Evolutionary conservation across 2,329 filamentous ascomycete species (phyloP).

Genomic region (Juglanconis juglandina): DNA sequence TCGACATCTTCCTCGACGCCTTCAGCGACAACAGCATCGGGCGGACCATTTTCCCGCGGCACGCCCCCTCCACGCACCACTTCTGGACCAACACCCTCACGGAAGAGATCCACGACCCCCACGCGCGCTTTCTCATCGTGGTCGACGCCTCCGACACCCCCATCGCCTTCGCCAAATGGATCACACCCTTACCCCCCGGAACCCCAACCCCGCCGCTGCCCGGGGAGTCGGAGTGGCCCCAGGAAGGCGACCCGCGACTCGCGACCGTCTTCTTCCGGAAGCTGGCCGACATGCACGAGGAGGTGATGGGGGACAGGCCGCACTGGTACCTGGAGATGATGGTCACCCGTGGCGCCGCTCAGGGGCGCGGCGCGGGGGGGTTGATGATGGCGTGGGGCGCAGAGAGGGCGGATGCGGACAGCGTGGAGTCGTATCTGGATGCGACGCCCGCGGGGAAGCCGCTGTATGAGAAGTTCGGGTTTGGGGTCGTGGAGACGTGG

Average conservation of each 20-base stretch:
- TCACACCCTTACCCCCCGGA: constrained; percentile 25
- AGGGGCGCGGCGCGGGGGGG: constrained; percentile 44
- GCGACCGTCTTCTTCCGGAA: constrained; percentile 39
- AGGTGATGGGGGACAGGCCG: constrained; percentile 36
- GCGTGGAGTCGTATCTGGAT: constrained; percentile 46
- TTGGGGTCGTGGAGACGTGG: constrained; percentile 34
- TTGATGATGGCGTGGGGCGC: constrained; percentile 46
- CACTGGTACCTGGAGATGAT: constrained; percentile 51
- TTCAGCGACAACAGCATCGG: constrained; percentile 39
- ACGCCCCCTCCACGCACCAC: constrained; percentile 21
- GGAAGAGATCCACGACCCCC: constrained; percentile 38
- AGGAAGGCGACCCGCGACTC: constrained; percentile 33
- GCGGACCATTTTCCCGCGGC: constrained; percentile 34
- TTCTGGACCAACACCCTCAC: constrained; percentile 35
- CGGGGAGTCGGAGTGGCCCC: constrained; percentile 35
- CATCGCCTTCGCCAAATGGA: constrained; percentile 49
- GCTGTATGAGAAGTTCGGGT: constrained; percentile 48
- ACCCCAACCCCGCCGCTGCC: constrained; percentile 23
- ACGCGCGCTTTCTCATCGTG: constrained; percentile 38
- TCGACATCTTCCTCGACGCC: constrained; percentile 41
- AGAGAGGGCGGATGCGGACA: constrained; percentile 40
- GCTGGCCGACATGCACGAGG: constrained; percentile 32
- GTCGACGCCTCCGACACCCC: constrained; percentile 31
- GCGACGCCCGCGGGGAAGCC: constrained; percentile 44
- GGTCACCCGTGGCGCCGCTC: constrained; percentile 38